Evolutionary conservation across 1,284 basidiomycete species (phyloP).

Genomic region (Anthracocystis panici-leucophaei): DNA sequence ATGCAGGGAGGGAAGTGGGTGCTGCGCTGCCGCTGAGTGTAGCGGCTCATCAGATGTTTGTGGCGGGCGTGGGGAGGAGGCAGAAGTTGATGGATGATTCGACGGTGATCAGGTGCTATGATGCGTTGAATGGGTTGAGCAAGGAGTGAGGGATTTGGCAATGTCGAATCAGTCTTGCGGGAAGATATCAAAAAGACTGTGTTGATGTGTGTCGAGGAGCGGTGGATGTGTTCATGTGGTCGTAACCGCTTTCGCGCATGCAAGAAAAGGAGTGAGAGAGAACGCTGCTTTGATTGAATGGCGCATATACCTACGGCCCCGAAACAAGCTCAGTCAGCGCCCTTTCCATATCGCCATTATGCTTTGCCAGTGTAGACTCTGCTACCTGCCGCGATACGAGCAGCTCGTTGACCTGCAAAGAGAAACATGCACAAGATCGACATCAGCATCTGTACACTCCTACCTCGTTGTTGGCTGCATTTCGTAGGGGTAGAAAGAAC

Average conservation of each 20-base stretch:
- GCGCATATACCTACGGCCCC: slow-evolving; percentile 18
- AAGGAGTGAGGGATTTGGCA: not conserved
- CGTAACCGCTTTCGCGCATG: not conserved
- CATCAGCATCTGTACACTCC: not conserved
- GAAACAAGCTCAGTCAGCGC: slow-evolving; percentile 38
- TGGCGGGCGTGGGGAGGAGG: slow-evolving; percentile 23
- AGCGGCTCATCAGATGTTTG: slow-evolving; percentile 29
- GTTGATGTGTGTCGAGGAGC: not conserved
- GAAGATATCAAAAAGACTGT: not conserved
- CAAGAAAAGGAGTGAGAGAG: not conserved
- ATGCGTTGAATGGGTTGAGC: slow-evolving; percentile 23
- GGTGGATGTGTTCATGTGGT: too few relatives aligned
- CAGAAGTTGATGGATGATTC: slow-evolving; percentile 25
- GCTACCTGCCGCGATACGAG: slow-evolving; percentile 43
- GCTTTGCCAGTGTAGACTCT: slow-evolving; percentile 50
- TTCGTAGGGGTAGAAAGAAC: not conserved
- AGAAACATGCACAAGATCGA: not conserved
- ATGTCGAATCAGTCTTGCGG: too few relatives aligned
- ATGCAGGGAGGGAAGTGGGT: slow-evolving; percentile 21
- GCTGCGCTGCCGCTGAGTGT: slow-evolving; percentile 24
- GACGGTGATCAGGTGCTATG: slow-evolving; percentile 32
- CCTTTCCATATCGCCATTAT: slow-evolving; percentile 50
- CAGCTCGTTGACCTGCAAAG: slow-evolving; percentile 32
- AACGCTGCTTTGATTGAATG: not conserved
- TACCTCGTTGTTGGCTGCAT: not conserved